Evolutionary conservation across 202 grass and related monocot species (phyloP), one percentile per base, ranked within the genome.

Genomic region (Bolboschoenoplectus hybrid): DNA sequence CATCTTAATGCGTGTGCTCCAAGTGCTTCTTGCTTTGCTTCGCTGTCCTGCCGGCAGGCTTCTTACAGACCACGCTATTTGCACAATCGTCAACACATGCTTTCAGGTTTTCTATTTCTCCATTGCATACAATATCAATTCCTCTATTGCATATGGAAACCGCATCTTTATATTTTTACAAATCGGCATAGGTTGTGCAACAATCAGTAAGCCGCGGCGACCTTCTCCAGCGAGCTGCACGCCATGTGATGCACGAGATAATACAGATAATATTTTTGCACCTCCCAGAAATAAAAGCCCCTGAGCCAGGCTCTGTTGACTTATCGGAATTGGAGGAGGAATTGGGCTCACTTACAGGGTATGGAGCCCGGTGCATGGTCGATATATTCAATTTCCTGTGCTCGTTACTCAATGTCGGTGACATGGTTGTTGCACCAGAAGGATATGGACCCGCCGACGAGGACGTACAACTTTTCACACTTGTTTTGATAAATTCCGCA

Each of bases 301-400:
- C 52, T 53, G 81, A 64, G 46, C 12, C 4, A 26, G 9, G 50
- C 9, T 75, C 66, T 35, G 64, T 62, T 0, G 80, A 57, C 61
- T 63, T 76, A 8, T 86, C 85, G 4, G 85, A 9, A n/a, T 44
- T 7, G 9, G 88, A 79, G 3, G 86, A 63, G 34, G 85, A 88
- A 32, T 2, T 64, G 53, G 80, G 40, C 11, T 65, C 89, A 6
- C 41, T 88, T 75, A 34, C 72, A 34, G 93, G 91, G 13, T 98
- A 94, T 80, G 96, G 96, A 5, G 62, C 91, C 9, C 89, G 86
- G 13, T 95, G 93, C 93, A 95, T 98, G 96, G 85, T 91, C 6
- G 87, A 95, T 63, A 86, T 98, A 83, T 98, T 98, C 87, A 88
- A 65, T 65, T 98, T 94, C 91, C 85, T 98, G 47, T 95, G 96